phyloP scores from a whole-genome alignment of 352 stramenopile species.

The Pythium brachiatum region DNA sequence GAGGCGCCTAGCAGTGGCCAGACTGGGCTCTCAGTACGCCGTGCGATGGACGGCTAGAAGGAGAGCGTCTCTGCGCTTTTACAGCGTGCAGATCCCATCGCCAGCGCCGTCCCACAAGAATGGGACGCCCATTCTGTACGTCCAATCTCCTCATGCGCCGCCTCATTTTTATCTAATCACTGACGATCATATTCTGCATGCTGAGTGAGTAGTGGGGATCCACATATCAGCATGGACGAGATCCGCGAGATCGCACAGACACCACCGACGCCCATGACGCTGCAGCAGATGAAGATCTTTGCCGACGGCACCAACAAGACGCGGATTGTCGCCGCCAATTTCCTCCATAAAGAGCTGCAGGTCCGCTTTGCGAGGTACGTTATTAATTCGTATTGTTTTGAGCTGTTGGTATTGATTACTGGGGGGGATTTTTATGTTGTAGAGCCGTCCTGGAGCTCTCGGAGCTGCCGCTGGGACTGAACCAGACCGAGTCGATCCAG shows the following conservation, averaged over 20 bases:
- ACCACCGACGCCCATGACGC: slow-evolving; percentile 62
- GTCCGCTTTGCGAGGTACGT: slow-evolving; percentile 63
- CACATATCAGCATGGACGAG: slow-evolving; percentile 56
- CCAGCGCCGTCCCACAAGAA: slow-evolving; percentile 23
- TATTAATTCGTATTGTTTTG: not conserved
- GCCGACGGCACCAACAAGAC: slow-evolving; percentile 58
- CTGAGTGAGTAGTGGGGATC: slow-evolving; percentile 5
- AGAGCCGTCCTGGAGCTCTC: slow-evolving; percentile 74
- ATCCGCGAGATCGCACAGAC: slow-evolving; percentile 52
- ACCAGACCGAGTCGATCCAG: slow-evolving; percentile 54
- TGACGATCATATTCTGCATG: not conserved
- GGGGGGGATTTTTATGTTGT: too few relatives aligned
- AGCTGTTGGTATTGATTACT: too few relatives aligned
- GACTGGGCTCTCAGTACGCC: not conserved
- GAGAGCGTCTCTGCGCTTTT: slow-evolving; percentile 4
- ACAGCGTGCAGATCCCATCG: not conserved
- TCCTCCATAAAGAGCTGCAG: slow-evolving; percentile 80
- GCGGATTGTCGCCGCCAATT: slow-evolving; percentile 58
- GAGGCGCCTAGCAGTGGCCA: not conserved
- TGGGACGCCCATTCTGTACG: slow-evolving; percentile 25
- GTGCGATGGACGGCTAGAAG: not conserved
- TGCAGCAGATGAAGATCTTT: slow-evolving; percentile 82
- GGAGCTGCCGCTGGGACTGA: slow-evolving; percentile 67
- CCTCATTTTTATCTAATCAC: not conserved
- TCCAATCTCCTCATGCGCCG: too few relatives aligned